Evolutionary conservation across 495 filamentous ascomycete genomes (phyloP), one percentile per base, ranked within the genome.

Genomic region (Evansstolkia leycettana): DNA sequence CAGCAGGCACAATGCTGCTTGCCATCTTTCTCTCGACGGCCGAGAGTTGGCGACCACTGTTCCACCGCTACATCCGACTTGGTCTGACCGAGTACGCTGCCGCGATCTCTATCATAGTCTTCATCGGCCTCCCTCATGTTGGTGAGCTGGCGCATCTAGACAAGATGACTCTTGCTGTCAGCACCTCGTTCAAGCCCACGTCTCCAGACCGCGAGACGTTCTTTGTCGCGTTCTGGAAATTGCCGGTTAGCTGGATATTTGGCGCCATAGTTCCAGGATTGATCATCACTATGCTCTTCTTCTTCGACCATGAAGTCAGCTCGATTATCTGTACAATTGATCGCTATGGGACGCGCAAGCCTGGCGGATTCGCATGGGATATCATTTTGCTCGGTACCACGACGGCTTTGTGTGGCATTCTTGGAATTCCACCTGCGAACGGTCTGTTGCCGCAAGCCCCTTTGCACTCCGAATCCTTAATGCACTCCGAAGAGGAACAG

Each of bases 251-350:
- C 6, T 83, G 79, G 79, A 64, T 80, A 4, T 73, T 81, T 45
- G 68, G 65, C 19, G 70, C 79, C 27, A 71, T 82, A 6, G 54
- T 82, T 2, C 77, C 77, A 0, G 78, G 78, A 0, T 46, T 72
- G 11, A 79, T 83, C 41, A 78, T 82, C 37, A 82, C 77, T 1
- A 59, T 75, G 0, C 65, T 83, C 0, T 83, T 82, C 60, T 83
- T 80, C 57, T 83, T 82, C 43, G 78, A 83, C 38, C 79, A 82
- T 35, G 78, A 83, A 45, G 75, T 82, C 16, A 79, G 73, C 46
- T 81, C 75, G n/a, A 82, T 83, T 36, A 82, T 81, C 32, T 80
- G 77, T 46, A 83, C 78, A 0, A 68, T 80, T 36, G 67, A 74
- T 13, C 69, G 75, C 12, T 81, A 82, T 47, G 77, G 78, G 4